Base-by-base conservation (phyloP, 2,329 filamentous ascomycete genomes). In the Fusarium multiceps region DNA sequence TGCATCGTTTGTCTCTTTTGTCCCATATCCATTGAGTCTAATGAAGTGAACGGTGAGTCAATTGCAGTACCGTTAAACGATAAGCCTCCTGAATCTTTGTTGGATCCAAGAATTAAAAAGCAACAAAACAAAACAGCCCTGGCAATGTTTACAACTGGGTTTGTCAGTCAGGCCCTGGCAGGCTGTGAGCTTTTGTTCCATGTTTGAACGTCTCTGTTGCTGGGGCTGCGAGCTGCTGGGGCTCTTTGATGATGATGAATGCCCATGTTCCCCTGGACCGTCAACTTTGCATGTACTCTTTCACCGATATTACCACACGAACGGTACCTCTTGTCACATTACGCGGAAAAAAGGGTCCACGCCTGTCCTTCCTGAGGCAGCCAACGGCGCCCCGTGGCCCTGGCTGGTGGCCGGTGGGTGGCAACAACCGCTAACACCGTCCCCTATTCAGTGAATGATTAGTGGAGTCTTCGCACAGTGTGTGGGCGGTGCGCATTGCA, bases 371-470 rank as follows among this genome's bases (percentile, higher is more conserved):
- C 73, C 72, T 74, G 74, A 75, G 74, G 74, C 73, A 75, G 51
- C 74, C 66, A 75, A 72, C 63, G 56, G 69, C 57, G 34, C 37
- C 49, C 25, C 49, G 63, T 70, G 55, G 64, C 57, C 60, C 65
- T 66, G 69, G 59, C 58, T 63, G 65, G 66, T 66, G 69, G 59
- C 58, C 61, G 65, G 68, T 63, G 66, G 56, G 65, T 71, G 68
- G 68, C 71, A 73, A 70, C 56, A 68, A 68, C 65, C 72, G 72
- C 70, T 72, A 72, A 71, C 63, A 67, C 57, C 42, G 64, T 69
- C 66, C 65, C 61, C 72, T 74, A 63, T 72, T 63, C 63, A 69
- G 71, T 60, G 63, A 66, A 37, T 54, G 37, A 56, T 71, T 67
- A 75, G 72, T 75, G 72, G 72, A 58, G 63, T 42, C 34, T 3